phyloP scores from a whole-genome alignment of 139 green algal species.

The Coelastrella sp. region DNA sequence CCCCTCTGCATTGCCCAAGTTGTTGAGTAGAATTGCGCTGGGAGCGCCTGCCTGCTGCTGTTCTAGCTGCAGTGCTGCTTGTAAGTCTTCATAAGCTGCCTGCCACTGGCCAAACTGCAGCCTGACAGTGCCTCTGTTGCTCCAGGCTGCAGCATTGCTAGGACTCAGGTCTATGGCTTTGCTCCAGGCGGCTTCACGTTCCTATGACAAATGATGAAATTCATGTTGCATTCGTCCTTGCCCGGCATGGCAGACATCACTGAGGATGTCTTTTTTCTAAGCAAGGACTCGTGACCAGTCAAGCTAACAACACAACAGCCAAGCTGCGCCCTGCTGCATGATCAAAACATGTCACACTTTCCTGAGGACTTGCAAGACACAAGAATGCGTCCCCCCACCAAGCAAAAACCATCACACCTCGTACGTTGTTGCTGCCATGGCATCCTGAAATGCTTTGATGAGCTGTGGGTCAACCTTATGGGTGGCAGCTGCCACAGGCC shows the following conservation, averaged over 20 bases:
- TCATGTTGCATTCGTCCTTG: neutral
- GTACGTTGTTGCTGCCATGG: slow-evolving; percentile 1
- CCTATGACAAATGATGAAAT: neutral
- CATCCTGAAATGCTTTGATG: slow-evolving; percentile 33
- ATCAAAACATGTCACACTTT: neutral
- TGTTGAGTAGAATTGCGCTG: slow-evolving; percentile 40
- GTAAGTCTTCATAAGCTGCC: slow-evolving; percentile 33
- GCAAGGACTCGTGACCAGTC: too few relatives aligned
- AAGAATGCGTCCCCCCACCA: too few relatives aligned
- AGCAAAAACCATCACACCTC: slow-evolving; percentile 5
- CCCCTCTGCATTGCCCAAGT: slow-evolving; percentile 61
- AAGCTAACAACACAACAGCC: neutral
- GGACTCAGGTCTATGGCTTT: slow-evolving; percentile 56
- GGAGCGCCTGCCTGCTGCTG: neutral
- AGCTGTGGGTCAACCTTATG: slow-evolving; percentile 25
- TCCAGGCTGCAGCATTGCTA: slow-evolving; percentile 61
- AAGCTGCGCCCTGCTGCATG: neutral
- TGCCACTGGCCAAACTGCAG: slow-evolving; percentile 54
- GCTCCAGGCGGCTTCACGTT: slow-evolving; percentile 54
- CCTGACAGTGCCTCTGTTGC: slow-evolving; percentile 60
- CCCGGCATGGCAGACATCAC: too few relatives aligned
- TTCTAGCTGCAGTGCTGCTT: neutral
- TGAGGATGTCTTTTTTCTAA: too few relatives aligned
- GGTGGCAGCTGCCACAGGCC: neutral
- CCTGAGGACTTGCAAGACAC: too few relatives aligned